phyloP scores from a whole-genome alignment of 2,329 filamentous ascomycete species.

The Colletotrichum brevisporum region DNA sequence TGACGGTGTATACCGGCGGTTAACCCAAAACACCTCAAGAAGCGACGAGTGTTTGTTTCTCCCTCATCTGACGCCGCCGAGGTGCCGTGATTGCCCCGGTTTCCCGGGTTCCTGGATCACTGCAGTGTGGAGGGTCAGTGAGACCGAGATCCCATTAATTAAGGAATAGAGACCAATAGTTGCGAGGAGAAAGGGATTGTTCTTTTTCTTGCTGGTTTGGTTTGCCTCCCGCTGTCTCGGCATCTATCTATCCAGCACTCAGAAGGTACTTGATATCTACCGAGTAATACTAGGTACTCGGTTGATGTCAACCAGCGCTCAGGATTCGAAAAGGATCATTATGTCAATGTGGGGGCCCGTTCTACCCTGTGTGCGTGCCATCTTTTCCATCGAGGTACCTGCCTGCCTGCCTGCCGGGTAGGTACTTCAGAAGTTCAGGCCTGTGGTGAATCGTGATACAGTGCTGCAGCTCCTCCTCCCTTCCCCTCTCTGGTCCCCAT shows the following conservation, averaged over 20 bases:
- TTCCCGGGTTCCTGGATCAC: slow-evolving; percentile 3
- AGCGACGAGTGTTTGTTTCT: slow-evolving; percentile 22
- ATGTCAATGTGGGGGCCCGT: slow-evolving; percentile 23
- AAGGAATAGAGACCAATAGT: slow-evolving; percentile 26
- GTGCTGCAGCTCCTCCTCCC: slow-evolving; percentile 5
- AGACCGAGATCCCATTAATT: slow-evolving; percentile 21
- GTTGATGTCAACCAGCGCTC: slow-evolving; percentile 12
- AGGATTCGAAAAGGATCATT: slow-evolving; percentile 10
- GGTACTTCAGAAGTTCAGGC: background rate
- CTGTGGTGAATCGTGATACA: slow-evolving; percentile 1
- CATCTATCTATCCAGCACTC: background rate
- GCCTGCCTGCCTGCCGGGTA: background rate
- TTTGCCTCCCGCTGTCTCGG: slow-evolving; percentile 5
- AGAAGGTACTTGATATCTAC: no score
- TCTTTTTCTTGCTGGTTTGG: slow-evolving; percentile 12
- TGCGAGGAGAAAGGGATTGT: slow-evolving; percentile 26
- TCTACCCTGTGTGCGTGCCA: no score
- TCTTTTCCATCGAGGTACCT: background rate
- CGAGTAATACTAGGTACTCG: background rate
- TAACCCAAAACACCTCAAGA: background rate
- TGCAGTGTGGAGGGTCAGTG: slow-evolving; percentile 11
- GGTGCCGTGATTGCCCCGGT: slow-evolving; percentile 12
- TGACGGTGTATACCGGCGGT: background rate
- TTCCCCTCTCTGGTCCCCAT: slow-evolving; percentile 29
- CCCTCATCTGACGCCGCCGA: slow-evolving; percentile 32